Evolutionary conservation across 176 grass and related monocot genomes (phyloP).

Genomic region (Carex scoparia): DNA sequence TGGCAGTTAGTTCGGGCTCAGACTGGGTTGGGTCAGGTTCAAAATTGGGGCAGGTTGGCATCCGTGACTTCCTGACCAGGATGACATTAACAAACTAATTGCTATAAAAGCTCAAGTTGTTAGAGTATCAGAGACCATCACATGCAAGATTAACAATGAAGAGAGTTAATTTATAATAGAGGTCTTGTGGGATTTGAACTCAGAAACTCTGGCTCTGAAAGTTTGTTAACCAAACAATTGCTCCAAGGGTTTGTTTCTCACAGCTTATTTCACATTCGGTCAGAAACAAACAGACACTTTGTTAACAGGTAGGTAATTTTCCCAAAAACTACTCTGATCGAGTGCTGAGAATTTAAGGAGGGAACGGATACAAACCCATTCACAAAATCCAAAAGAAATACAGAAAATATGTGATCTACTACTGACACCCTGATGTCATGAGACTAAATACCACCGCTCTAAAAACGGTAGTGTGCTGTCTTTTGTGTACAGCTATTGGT

Average conservation of each 20-base stretch:
- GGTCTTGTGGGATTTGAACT: background rate
- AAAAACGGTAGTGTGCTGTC: background rate
- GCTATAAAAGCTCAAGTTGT: background rate
- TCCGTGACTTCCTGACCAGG: background rate
- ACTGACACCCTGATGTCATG: background rate
- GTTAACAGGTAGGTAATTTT: too few relatives aligned
- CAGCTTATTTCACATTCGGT: too few relatives aligned
- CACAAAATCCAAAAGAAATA: too few relatives aligned
- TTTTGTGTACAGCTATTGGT: background rate
- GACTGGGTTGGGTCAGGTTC: background rate
- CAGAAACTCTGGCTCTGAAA: background rate
- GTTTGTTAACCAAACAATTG: background rate
- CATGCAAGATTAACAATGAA: background rate
- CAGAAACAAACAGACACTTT: too few relatives aligned
- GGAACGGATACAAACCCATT: too few relatives aligned
- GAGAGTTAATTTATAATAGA: background rate
- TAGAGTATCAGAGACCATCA: background rate
- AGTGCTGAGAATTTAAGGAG: too few relatives aligned
- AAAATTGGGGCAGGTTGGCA: background rate
- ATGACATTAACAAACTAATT: background rate
- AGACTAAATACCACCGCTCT: background rate
- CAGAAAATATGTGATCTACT: too few relatives aligned
- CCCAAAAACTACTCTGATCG: too few relatives aligned
- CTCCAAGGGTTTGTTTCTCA: background rate
- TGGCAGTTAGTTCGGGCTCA: background rate